Base-by-base conservation (phyloP, 495 filamentous ascomycete genomes). In the Aspergillus leporis region DNA sequence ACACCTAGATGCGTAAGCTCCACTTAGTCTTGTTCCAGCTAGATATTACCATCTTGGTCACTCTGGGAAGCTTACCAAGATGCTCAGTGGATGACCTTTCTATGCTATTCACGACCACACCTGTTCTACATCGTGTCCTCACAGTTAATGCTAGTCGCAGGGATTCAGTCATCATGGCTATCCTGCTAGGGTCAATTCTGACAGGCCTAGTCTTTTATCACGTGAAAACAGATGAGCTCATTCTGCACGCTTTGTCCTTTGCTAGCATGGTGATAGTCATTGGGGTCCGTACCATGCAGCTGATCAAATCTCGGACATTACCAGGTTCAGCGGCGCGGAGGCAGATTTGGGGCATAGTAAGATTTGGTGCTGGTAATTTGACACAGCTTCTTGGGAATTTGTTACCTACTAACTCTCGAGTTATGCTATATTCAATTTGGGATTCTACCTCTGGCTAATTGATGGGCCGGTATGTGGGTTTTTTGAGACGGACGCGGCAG, bases 81-180 rank as follows among this genome's bases (percentile, higher is more conserved):
- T n/a, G n/a, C n/a, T n/a, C n/a, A 73, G 68, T 68, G 61, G 70
- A 73, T 51, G 70, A 73, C 47, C 51, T 73, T 14, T 71, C 70
- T 0, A 73, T 73, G 70, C 70, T 70, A 53, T 63, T 73, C 21
- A 60, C 70, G n/a, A 73, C 70, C 5, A 73, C 70, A 0, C 70
- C 70, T 0, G 64, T 73, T 12, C 49, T 73, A 4, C 69, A 68
- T 53, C 68, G 68, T 5, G 60, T 73, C 34, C 55, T 73, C 9
- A 67, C 64, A 30, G 70, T 68, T 45, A 61, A 68, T 41, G 60
- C 58, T 16, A 66, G 21, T 34, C 59, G 61, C 6, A 30, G 62
- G 40, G 36, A 53, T 12, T 66, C 66, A 6, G 59, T 41, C 21
- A 4, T 62, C 5, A 36, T 67, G 1, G 65, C 68, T 2, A 48